Evolutionary conservation across 176 grass and related monocot genomes (phyloP).

Genomic region (Olyra latifolia): DNA sequence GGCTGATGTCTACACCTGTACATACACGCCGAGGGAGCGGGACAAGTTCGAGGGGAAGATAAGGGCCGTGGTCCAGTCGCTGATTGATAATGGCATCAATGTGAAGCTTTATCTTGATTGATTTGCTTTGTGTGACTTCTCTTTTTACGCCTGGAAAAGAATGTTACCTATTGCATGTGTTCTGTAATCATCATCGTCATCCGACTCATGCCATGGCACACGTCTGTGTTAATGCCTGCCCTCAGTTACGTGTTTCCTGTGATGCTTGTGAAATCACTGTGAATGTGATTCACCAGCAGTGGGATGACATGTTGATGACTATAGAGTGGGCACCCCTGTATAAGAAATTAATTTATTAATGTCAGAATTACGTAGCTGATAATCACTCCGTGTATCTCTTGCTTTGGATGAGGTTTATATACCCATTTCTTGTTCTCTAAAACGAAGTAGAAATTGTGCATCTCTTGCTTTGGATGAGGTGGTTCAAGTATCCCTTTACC

Average conservation of each 20-base stretch:
- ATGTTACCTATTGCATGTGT: neutral
- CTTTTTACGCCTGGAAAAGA: neutral
- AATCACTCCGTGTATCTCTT: too few relatives aligned
- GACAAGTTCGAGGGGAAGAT: constrained; percentile 94
- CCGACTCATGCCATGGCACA: neutral
- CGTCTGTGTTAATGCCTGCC: neutral
- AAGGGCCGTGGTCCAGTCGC: constrained; percentile 75
- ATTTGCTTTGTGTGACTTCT: constrained; percentile 7
- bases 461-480: too few relatives aligned
- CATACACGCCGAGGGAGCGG: constrained; percentile 71
- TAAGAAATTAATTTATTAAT: too few relatives aligned
- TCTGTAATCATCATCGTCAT: neutral
- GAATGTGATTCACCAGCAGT: neutral
- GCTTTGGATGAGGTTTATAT: too few relatives aligned
- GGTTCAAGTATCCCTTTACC: too few relatives aligned
- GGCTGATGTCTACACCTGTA: constrained; percentile 86
- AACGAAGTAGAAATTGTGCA: too few relatives aligned
- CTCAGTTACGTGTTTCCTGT: neutral
- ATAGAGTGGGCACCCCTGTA: neutral
- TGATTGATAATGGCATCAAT: constrained; percentile 84
- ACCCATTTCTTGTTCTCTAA: too few relatives aligned
- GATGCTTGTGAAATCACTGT: too few relatives aligned
- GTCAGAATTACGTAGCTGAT: too few relatives aligned
- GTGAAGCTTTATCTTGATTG: constrained; percentile 91
- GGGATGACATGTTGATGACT: neutral